Evolutionary conservation across 805 yeast species (phyloP), one percentile per base, ranked within the genome.

Genomic region (Babjeviella inositovora): DNA sequence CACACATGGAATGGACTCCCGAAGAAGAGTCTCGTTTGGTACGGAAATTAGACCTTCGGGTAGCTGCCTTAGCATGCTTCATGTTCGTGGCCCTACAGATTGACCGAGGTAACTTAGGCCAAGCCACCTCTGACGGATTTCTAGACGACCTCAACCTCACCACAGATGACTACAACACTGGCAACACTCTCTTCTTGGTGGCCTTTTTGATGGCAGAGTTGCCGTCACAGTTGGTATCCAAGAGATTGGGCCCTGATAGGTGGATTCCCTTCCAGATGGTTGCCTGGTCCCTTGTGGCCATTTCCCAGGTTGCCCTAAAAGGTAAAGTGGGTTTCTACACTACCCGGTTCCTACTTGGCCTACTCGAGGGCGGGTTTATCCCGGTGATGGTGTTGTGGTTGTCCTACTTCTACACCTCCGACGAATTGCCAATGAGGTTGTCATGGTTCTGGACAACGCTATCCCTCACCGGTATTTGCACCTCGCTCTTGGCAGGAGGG

Each of bases 281-380:
- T 12, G 29, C 55, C 2, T 72, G 81, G 81, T 57, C 68, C 23
- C 29, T 60, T 6, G 69, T 71, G 9, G 62, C 74, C 3, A 45
- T 63, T 19, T 43, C 47, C 21, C 80, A 72, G 38, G 58, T 57
- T 20, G 50, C 49, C 10, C 42, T 71, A 26, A 43, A 32, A 3
- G 43, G 43, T 20, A 52, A 43, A 27, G 36, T 50, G 1, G 54
- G 64, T 0, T 70, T 66, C 30, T 51, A 44, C 27, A 50, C 48
- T 7, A 54, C 68, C 4, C 48, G 79, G 28, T 60, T 62, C 0
- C 46, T 68, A 5, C 36, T 70, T 20, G 81, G 75, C 2, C 34
- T 59, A 4, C 39, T 65, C n/a, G 72, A 73, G 39, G 81, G 81
- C 27, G 81, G 82, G 0, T 71, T 71, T 28, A 71, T 75, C 25